Percentiles rank a stretch among this genome's conserved stretches.
Conservation (phyloP, 441 rosid genomes). For the Kokia cookei region DNA sequence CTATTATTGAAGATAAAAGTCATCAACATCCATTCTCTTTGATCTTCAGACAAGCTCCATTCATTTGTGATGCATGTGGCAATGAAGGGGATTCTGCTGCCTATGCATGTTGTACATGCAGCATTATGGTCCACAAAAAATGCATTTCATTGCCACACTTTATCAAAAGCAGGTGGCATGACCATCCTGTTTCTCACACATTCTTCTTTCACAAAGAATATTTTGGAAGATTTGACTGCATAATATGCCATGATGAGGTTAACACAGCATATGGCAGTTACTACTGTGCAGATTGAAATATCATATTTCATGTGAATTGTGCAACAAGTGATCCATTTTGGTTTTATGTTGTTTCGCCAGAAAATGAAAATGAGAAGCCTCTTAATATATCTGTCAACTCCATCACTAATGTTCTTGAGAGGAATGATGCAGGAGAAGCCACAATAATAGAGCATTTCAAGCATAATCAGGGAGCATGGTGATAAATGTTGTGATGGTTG, state of each 20-base stretch:
- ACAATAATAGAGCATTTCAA: background rate
- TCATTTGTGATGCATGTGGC: too few species aligned
- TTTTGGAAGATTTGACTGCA: background rate
- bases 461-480: background rate
- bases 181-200: too few species aligned
- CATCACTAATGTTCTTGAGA: background rate
- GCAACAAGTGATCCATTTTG: background rate
- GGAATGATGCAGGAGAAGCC: too few species aligned
- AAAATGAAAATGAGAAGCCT: background rate
- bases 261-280: background rate
- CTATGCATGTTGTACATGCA: too few species aligned
- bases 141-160: too few species aligned
- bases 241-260: conserved; percentile 1
- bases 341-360: background rate
- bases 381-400: background rate
- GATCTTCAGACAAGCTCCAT: too few species aligned
- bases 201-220: background rate
- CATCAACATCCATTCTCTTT: too few species aligned
- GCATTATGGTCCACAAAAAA: too few species aligned
- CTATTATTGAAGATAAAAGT: too few species aligned
- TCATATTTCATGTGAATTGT: too few species aligned
- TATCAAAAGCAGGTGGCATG: too few species aligned
- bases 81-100: too few species aligned
- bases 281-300: background rate
- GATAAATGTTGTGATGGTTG: background rate